phyloP scores from a whole-genome alignment of 805 yeast species.

The Cyberlindnera misumaiensis region DNA sequence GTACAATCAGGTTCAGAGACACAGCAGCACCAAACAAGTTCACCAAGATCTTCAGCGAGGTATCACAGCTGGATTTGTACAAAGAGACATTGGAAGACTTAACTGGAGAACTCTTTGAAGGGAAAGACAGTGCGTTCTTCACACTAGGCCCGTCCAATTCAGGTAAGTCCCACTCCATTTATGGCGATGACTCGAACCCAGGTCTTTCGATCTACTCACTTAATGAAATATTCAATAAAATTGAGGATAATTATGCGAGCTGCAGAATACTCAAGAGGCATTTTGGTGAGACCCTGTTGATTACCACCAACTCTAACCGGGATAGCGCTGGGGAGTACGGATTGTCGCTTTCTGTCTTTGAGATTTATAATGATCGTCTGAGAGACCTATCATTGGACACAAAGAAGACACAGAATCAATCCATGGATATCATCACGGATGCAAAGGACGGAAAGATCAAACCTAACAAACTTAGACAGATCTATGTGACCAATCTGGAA shows the following conservation, averaged over 20 bases:
- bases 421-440: constrained; percentile 37
- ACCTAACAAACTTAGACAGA: constrained; percentile 36
- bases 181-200: constrained; percentile 29
- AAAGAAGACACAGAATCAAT: constrained; percentile 21
- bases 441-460: constrained; percentile 36
- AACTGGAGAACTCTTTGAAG: constrained; percentile 19
- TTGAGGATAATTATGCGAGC: constrained; percentile 17
- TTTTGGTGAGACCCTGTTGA: constrained; percentile 20
- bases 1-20: constrained; percentile 22
- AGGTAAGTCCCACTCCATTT: constrained; percentile 38
- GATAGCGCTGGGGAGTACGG: constrained; percentile 24
- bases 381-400: constrained; percentile 31
- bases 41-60: constrained; percentile 27
- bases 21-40: constrained; percentile 24
- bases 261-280: constrained; percentile 11
- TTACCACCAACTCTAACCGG: constrained; percentile 16
- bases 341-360: constrained; percentile 45
- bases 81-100: constrained; percentile 19
- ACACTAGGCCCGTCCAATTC: constrained; percentile 49
- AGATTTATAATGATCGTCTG: constrained; percentile 42
- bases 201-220: constrained; percentile 31
- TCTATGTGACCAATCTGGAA: constrained; percentile 29
- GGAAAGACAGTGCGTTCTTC: constrained; percentile 37
- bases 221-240: constrained; percentile 28
- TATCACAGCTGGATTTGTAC: constrained; percentile 32